Percentiles rank a stretch among this genome's conserved stretches.
These are phyloP conservation scores for Aspergillus intermedius DNA, from an alignment of 2,329 filamentous ascomycete genomes.

Conservation along the genomic window DNA sequence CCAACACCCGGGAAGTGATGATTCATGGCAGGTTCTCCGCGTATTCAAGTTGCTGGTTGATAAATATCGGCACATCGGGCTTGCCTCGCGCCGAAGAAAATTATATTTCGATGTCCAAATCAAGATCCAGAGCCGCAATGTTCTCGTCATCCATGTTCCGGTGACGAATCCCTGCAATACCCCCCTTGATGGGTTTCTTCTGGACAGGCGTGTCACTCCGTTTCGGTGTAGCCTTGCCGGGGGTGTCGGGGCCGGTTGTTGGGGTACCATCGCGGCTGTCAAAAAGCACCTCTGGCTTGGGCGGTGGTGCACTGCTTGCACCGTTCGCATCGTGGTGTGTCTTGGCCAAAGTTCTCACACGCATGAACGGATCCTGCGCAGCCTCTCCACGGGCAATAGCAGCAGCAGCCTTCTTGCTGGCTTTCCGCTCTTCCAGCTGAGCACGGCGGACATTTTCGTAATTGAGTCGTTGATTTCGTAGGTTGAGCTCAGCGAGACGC, in stretches of 20 bases:
- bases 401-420: slow-evolving; percentile 54
- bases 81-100: not conserved
- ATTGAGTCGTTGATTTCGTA: slow-evolving; percentile 75
- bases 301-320: slow-evolving; percentile 7
- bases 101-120: slow-evolving; percentile 83
- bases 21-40: not conserved
- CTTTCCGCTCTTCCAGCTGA: slow-evolving; percentile 71
- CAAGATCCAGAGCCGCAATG: slow-evolving; percentile 80
- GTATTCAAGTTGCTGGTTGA: too few relatives aligned
- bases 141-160: slow-evolving; percentile 86
- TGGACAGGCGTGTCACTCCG: slow-evolving; percentile 31
- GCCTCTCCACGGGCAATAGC: slow-evolving; percentile 59
- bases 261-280: slow-evolving; percentile 43
- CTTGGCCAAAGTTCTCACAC: slow-evolving; percentile 61
- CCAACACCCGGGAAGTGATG: not conserved
- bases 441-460: slow-evolving; percentile 86
- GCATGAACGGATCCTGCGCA: slow-evolving; percentile 49
- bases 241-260: slow-evolving; percentile 46
- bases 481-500: slow-evolving; percentile 74
- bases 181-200: slow-evolving; percentile 35
- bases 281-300: slow-evolving; percentile 27
- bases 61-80: too few relatives aligned
- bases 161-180: slow-evolving; percentile 63
- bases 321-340: slow-evolving; percentile 60
- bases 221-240: slow-evolving; percentile 49